Evolutionary conservation across 495 filamentous ascomycete species (phyloP).

Genomic region (Penicillium lividum): DNA sequence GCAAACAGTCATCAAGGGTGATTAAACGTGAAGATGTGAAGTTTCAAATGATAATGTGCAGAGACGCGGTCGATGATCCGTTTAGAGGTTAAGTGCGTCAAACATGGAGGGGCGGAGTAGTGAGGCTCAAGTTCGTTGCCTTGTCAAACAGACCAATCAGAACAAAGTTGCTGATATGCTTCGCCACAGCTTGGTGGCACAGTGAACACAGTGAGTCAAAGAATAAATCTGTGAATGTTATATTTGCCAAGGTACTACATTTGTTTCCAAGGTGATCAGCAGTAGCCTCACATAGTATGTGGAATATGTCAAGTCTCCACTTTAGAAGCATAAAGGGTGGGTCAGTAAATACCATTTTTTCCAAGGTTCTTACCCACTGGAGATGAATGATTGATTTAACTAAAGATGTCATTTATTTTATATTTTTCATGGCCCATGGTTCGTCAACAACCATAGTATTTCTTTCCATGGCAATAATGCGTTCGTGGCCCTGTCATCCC

Average conservation of each 20-base stretch:
- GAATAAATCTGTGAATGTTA: neutral
- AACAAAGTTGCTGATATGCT: neutral
- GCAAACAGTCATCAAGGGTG: neutral
- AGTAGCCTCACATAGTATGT: neutral
- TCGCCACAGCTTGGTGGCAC: neutral
- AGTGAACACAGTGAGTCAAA: neutral
- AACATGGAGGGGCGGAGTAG: neutral
- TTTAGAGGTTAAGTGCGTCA: neutral
- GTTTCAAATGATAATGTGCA: neutral
- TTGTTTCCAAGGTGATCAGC: too few species aligned
- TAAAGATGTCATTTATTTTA: neutral
- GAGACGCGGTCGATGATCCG: neutral
- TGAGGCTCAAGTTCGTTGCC: slow-evolving; percentile 8
- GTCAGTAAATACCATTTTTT: neutral
- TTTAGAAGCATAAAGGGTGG: neutral
- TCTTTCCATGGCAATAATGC: neutral
- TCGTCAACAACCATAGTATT: neutral
- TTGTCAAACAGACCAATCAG: neutral
- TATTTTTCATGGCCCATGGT: neutral
- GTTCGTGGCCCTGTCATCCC: neutral
- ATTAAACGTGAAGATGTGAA: neutral
- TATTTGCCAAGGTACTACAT: neutral
- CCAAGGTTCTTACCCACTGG: neutral
- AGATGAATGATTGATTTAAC: neutral
- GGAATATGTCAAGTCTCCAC: neutral